phyloP scores from a whole-genome alignment of 2,329 filamentous ascomycete species.

The Cladosporium sp. region DNA sequence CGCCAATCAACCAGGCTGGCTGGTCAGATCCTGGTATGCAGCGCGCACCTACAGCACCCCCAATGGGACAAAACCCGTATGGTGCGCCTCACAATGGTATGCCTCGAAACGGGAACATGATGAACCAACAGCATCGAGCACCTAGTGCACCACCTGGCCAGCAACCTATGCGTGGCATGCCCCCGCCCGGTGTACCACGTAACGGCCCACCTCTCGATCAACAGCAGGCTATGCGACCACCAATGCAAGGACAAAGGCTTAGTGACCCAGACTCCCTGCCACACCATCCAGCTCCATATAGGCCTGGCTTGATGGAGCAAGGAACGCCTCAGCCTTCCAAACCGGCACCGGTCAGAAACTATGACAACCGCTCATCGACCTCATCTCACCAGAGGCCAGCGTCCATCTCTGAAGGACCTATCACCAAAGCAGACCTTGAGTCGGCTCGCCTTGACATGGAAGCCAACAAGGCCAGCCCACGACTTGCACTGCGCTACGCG shows the following conservation, averaged over 20 bases:
- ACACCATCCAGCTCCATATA: constrained; percentile 56
- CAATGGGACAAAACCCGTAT: constrained; percentile 9
- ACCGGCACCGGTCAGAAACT: constrained; percentile 56
- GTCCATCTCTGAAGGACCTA: constrained; percentile 46
- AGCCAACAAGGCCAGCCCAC: constrained; percentile 70
- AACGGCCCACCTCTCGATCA: constrained; percentile 31
- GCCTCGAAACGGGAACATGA: not conserved
- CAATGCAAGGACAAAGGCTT: constrained; percentile 25
- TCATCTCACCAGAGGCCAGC: constrained; percentile 24
- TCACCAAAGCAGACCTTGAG: constrained; percentile 79
- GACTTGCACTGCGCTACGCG: constrained; percentile 69
- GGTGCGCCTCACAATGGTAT: not conserved
- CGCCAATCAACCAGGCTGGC: constrained; percentile 22
- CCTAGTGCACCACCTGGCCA: constrained; percentile 30
- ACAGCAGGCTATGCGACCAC: constrained; percentile 26
- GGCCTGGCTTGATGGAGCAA: constrained; percentile 50
- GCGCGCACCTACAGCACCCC: constrained; percentile 13
- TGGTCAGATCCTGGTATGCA: constrained; percentile 32
- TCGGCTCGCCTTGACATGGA: constrained; percentile 69
- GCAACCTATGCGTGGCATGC: constrained; percentile 23
- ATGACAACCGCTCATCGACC: constrained; percentile 40
- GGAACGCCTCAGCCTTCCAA: constrained; percentile 41
- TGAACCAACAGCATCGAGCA: constrained; percentile 19
- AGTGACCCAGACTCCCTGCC: constrained; percentile 57
- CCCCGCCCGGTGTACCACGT: constrained; percentile 32